phyloP scores from a whole-genome alignment of 2,329 filamentous ascomycete genomes.

The Botrytis sinoallii region DNA sequence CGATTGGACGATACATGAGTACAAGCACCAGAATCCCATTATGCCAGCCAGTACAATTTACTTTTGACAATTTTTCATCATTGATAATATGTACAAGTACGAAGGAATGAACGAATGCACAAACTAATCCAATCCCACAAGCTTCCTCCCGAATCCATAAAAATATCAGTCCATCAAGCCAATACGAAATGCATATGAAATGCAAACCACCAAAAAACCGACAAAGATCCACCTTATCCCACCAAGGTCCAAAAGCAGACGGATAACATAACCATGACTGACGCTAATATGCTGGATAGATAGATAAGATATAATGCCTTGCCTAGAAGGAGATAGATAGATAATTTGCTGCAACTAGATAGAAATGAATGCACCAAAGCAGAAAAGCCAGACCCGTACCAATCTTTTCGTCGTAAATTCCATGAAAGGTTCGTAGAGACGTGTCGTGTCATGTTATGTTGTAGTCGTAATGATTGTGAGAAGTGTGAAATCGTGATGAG shows the following conservation, averaged over 20 bases:
- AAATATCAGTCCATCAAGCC: not conserved
- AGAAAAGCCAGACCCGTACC: not conserved
- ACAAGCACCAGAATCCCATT: not conserved
- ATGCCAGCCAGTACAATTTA: not conserved
- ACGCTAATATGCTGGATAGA: constrained; percentile 3
- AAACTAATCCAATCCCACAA: not conserved
- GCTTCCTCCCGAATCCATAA: not conserved
- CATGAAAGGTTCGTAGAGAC: not conserved
- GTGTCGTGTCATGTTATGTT: not conserved
- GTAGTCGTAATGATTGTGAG: constrained; percentile 5
- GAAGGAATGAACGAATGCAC: not conserved
- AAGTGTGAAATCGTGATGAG: not conserved
- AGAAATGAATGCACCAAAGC: not conserved
- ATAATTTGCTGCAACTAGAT: not conserved
- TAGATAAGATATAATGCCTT: not conserved
- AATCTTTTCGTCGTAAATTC: not conserved
- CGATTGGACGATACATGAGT: no score
- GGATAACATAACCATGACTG: not conserved
- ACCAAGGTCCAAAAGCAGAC: not conserved
- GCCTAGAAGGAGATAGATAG: not conserved
- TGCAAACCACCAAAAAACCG: not conserved
- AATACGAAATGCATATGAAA: not conserved
- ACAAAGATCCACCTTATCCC: not conserved
- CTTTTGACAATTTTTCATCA: not conserved
- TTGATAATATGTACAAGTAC: not conserved